Evolutionary conservation across 2,329 filamentous ascomycete genomes (phyloP), one percentile per base, ranked within the genome.

Genomic region (Aspergillus candidus): DNA sequence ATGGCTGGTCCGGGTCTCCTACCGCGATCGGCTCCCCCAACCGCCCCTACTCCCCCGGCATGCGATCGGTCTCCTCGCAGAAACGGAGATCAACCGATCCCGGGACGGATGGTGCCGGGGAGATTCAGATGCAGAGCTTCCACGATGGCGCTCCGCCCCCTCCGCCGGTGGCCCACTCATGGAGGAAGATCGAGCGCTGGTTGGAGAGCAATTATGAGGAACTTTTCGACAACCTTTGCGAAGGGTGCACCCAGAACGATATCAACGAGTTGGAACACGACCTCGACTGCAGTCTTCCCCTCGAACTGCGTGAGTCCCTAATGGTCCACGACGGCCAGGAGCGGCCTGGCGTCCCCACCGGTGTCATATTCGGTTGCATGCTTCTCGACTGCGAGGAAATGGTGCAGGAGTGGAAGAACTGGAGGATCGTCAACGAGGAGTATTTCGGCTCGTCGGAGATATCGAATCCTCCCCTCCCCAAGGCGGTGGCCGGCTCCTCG

Each of bases 321-420:
- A 82, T 86, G 72, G 68, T 88, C 41, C 93, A 98, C 66, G 93
- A 98, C 60, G 93, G 93, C n/a, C 93, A 98, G 68, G 93, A 98
- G 70, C 85, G 93, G 52, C 88, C 89, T 50, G 93, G 93, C 51
- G 77, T 78, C 45, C 93, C 93, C 1, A 96, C 91, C 0, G 93
- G 93, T 51, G 85, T 97, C 54, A 80, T 98, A 49, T 97, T 98
- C 58, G 80, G 90, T 48, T 85, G 82, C 63, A 98, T 98, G 93
- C 72, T 98, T 51, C 79, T 98, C 46, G 93, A 98, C 67, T 97
- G 93, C 62, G 93, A 98, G 67, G 93, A 98, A 63, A 95, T 98
- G 56, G 84, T 95, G 15, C 89, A 96, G 66, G 93, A 98, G 65
- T 97, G 91, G 88, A 85, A 87, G 58, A 94, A 95, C 62, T 98